Conservation (phyloP, 2,329 filamentous ascomycete species). For the Aureobasidium sp. region DNA sequence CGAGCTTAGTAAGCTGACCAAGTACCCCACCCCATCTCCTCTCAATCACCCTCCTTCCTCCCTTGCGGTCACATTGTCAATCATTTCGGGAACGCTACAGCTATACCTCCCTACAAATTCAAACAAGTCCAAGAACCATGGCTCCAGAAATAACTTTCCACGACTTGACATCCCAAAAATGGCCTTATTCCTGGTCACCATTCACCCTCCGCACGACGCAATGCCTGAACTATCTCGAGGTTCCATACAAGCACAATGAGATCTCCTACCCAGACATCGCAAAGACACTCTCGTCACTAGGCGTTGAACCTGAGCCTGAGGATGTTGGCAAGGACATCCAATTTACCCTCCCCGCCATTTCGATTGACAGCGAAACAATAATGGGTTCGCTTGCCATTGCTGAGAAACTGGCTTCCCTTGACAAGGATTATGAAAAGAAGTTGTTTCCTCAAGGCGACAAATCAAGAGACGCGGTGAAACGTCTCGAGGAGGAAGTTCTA, state of each 20-base stretch:
- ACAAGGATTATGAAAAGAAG: not conserved
- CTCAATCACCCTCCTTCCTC: not conserved
- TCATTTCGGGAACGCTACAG: not conserved
- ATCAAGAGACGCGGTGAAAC: not conserved
- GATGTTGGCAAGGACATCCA: not conserved
- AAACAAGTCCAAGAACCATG: not conserved
- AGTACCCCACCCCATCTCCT: not conserved
- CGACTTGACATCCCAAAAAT: not conserved
- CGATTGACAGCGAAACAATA: not conserved
- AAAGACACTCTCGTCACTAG: not conserved
- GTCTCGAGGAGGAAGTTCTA: not conserved
- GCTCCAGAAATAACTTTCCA: slow-evolving; percentile 2
- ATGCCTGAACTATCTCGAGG: not conserved
- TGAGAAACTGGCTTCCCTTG: not conserved
- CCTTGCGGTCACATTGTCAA: not conserved
- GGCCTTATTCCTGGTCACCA: slow-evolving; percentile 9
- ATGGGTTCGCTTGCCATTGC: slow-evolving; percentile 4
- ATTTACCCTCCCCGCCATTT: slow-evolving; percentile 5
- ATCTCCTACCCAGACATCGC: slow-evolving; percentile 13
- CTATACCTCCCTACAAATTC: too few relatives aligned
- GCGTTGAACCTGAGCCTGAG: not conserved
- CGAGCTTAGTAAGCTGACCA: not conserved
- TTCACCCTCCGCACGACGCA: slow-evolving; percentile 1
- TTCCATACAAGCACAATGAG: not conserved
- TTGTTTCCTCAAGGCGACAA: not conserved